Conservation (phyloP, 805 yeast species). For the Suhomyces sp. region DNA sequence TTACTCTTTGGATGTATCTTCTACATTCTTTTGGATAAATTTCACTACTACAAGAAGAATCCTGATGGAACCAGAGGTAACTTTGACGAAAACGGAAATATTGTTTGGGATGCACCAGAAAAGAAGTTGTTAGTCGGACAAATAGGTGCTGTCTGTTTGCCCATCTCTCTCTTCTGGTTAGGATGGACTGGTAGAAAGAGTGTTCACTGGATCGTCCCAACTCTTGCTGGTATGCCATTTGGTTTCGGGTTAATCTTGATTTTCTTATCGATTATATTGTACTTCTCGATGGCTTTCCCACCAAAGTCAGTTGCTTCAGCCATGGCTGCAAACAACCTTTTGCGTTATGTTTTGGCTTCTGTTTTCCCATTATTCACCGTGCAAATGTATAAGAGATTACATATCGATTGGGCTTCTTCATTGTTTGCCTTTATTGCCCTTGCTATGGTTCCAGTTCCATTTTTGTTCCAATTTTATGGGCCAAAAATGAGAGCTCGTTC, state of each 20-base stretch:
- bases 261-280: conserved; percentile 67
- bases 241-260: conserved; percentile 73
- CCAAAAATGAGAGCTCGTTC: conserved; percentile 54
- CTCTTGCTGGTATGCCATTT: conserved; percentile 73
- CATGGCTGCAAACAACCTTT: conserved; percentile 80
- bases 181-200: conserved; percentile 67
- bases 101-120: conserved; percentile 59
- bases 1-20: conserved; percentile 53
- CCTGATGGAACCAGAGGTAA: conserved; percentile 59
- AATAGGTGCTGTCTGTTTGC: conserved; percentile 65
- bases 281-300: conserved; percentile 71
- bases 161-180: conserved; percentile 73
- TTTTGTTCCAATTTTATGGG: conserved; percentile 63
- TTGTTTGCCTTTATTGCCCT: conserved; percentile 64
- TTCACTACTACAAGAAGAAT: conserved; percentile 52
- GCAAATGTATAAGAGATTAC: conserved; percentile 75
- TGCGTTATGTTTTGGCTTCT: conserved; percentile 72
- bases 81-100: conserved; percentile 57
- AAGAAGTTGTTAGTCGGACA: conserved; percentile 58
- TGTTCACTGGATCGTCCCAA: conserved; percentile 78
- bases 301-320: conserved; percentile 82
- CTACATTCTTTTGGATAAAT: conserved; percentile 51
- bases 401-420: conserved; percentile 79
- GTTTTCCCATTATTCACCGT: conserved; percentile 83
- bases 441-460: conserved; percentile 73